A percentile compares a stretch with the other conserved stretches of the same genome.
Conservation (phyloP, 208 protist genomes). For the Wallacemonas sp. region DNA sequence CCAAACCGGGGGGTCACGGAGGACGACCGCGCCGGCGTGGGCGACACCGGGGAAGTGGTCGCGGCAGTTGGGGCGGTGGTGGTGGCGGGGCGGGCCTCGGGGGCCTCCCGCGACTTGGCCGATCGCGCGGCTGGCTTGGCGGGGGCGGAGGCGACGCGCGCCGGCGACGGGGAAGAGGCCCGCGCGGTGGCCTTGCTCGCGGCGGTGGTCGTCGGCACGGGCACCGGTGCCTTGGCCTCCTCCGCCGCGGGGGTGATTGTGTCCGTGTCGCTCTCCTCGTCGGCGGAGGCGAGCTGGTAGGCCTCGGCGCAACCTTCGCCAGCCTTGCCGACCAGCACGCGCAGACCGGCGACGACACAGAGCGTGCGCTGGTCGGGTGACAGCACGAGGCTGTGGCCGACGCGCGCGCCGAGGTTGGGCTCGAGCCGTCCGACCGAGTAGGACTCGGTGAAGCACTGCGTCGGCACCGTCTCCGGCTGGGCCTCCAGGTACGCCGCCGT, state of each 20-base stretch:
- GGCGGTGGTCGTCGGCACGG: not conserved
- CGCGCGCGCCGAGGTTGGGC: constrained; percentile 18
- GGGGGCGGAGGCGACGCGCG: too few relatives aligned
- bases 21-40: too few relatives aligned
- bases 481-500: constrained; percentile 9
- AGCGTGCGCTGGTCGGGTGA: constrained; percentile 26
- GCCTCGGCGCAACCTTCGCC: not conserved
- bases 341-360: constrained; percentile 30
- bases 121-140: too few relatives aligned
- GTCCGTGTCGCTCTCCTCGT: constrained; percentile 5
- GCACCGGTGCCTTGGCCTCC: not conserved
- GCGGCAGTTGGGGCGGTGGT: too few relatives aligned
- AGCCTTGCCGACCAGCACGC: not conserved
- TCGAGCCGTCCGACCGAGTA: constrained; percentile 13
- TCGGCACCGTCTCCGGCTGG: not conserved
- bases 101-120: too few relatives aligned
- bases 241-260: not conserved
- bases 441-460: not conserved
- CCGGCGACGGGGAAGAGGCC: too few relatives aligned
- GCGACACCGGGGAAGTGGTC: too few relatives aligned
- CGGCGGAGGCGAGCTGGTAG: not conserved
- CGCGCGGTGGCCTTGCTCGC: too few relatives aligned
- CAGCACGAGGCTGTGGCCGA: constrained; percentile 20
- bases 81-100: too few relatives aligned
- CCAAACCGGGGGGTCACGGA: too few relatives aligned